Evolutionary conservation across 805 yeast genomes (phyloP).

Genomic region (Deakozyma indianensis): DNA sequence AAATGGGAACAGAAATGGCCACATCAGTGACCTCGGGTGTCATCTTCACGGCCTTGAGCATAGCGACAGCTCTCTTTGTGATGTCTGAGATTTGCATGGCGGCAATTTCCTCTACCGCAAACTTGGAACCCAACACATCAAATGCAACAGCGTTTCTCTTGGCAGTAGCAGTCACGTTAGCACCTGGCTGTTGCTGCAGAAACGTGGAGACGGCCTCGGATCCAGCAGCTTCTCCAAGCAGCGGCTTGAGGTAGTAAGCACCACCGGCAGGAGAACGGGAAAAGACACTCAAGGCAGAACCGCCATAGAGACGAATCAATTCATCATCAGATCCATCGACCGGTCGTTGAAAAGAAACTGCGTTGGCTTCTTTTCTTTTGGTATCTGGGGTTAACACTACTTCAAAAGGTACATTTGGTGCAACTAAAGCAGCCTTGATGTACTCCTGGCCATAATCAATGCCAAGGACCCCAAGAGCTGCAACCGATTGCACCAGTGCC

Average conservation of each 20-base stretch:
- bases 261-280: conserved; percentile 63
- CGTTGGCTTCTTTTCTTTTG: conserved; percentile 77
- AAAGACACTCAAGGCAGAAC: conserved; percentile 53
- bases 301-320: conserved; percentile 64
- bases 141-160: conserved; percentile 46
- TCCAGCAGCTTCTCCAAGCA: conserved; percentile 44
- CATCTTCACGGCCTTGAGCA: conserved; percentile 40
- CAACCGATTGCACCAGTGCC: neutral
- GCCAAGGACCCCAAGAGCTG: conserved; percentile 39
- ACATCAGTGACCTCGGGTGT: conserved; percentile 40
- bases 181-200: conserved; percentile 44
- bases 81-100: conserved; percentile 73
- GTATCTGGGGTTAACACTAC: conserved; percentile 81
- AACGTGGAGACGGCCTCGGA: conserved; percentile 35
- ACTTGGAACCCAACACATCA: conserved; percentile 31
- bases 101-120: conserved; percentile 59
- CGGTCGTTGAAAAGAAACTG: conserved; percentile 44
- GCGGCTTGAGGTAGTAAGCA: conserved; percentile 48
- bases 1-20: conserved; percentile 69
- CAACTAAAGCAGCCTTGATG: conserved; percentile 76
- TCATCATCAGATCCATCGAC: conserved; percentile 21
- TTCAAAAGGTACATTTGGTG: conserved; percentile 83
- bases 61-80: conserved; percentile 44
- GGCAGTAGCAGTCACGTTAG: conserved; percentile 27
- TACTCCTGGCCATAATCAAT: conserved; percentile 81